phyloP scores from a whole-genome alignment of 2,329 filamentous ascomycete species.

The Phaeosphaeria sp. region DNA sequence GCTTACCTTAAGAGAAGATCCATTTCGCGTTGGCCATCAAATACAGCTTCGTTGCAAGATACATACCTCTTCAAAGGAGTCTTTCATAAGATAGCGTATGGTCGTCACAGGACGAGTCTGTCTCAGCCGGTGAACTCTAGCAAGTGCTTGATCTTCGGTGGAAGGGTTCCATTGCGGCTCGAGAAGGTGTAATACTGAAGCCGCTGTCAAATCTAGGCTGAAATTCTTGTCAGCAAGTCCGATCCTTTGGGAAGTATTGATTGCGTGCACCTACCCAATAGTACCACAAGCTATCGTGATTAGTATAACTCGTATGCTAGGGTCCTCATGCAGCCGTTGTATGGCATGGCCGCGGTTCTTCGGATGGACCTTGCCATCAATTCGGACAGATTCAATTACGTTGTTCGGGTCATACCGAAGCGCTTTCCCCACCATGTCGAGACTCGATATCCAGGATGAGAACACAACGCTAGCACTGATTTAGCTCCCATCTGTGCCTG shows the following conservation, averaged over 20 bases:
- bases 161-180: constrained; percentile 60
- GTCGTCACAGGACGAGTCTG: constrained; percentile 42
- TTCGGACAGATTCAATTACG: constrained; percentile 31
- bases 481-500: not conserved
- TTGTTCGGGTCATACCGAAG: constrained; percentile 35
- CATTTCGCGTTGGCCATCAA: too few relatives aligned
- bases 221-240: not conserved
- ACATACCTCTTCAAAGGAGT: constrained; percentile 46
- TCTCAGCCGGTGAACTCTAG: constrained; percentile 32
- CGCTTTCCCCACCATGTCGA: constrained; percentile 54
- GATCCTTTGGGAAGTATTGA: too few relatives aligned
- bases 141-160: constrained; percentile 54
- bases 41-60: too few relatives aligned
- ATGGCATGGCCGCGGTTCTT: constrained; percentile 47
- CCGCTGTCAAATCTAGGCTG: constrained; percentile 51
- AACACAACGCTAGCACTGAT: constrained; percentile 55
- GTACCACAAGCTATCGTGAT: constrained; percentile 60
- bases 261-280: constrained; percentile 51
- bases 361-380: constrained; percentile 57
- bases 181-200: constrained; percentile 57
- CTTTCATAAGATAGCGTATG: constrained; percentile 47
- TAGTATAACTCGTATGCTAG: constrained; percentile 50
- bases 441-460: constrained; percentile 58
- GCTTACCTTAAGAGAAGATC: too few relatives aligned
- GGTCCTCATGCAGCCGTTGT: constrained; percentile 42